Base-by-base conservation (phyloP, 257 asterid genomes). In the Solanum chilense region DNA sequence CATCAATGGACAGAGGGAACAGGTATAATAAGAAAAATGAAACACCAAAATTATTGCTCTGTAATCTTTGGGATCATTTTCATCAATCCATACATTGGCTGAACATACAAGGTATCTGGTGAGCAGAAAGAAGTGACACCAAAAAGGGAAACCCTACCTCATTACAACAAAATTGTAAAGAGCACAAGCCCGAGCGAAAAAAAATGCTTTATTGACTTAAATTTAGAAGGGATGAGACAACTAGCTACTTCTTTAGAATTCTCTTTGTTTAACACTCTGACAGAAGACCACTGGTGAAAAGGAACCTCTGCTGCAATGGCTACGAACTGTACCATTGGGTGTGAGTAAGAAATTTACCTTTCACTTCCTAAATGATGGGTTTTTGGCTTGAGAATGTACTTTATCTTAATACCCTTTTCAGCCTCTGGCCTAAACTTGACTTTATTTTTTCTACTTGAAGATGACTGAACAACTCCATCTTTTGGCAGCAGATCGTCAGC, bases 341-440 rank as follows among this genome's bases (percentile, higher is more conserved):
- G 29, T 27, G 66, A 78, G 66, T 80, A 15, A 27, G 27, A 78
- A 45, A 44, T 27, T 27, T 45, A 29, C 27, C 42, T 27, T 25
- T 80, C 5, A 25, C 21, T 69, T 25, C 42, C 45, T 49, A 44
- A 45, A 70, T 70, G 45, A 68, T 58, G 62, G 12, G 33, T 49
- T 89, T 93, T 96, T 81, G 89, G 95, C 87, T 91, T 94, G 27
- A 91, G 95, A 74, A 93, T 93, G 92, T 92, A 95, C 90, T 91
- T 92, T 41, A 86, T 83, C 88, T 93, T 93, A 77, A 85, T 80
- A 69, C 90, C 89, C 91, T 89, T 91, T 85, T 89, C 94, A 14
- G 92, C 83, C 89, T 91, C 93, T 66, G 87, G 89, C 81, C 89
- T 87, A 80, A 56, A 16, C 84, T 92, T 91, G 41, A 62, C 90